Conservation (phyloP, 2,329 filamentous ascomycete genomes). For the Rugonectria rugulosa region DNA sequence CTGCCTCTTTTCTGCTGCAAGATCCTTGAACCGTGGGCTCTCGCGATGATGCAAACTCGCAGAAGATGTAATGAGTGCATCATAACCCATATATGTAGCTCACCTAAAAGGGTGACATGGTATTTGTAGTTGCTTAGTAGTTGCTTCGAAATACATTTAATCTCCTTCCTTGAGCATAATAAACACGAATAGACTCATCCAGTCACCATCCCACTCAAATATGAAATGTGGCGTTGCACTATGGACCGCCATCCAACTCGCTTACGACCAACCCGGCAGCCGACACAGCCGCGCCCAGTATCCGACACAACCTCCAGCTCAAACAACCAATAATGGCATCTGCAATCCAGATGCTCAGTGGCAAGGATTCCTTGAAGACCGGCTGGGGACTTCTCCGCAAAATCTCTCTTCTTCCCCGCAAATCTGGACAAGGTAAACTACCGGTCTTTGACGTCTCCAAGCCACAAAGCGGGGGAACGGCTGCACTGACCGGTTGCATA, state of each 20-base stretch:
- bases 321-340: background rate
- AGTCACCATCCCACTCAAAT: no score
- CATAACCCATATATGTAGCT: no score
- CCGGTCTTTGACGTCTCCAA: background rate
- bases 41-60: no score
- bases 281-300: background rate
- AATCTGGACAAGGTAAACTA: background rate
- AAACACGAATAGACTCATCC: no score
- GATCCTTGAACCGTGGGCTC: no score
- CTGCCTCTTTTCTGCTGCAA: no score
- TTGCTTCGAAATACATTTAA: no score
- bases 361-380: background rate
- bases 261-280: background rate
- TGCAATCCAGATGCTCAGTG: background rate
- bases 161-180: background rate
- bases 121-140: background rate
- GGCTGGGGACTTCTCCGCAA: background rate
- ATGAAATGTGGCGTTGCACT: background rate
- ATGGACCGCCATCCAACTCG: background rate
- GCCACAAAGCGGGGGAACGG: slow-evolving; percentile 1
- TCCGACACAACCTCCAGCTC: background rate
- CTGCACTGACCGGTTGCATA: background rate
- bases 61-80: no score
- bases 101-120: background rate
- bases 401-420: background rate